These are phyloP conservation scores for Dryas octopetala DNA, from an alignment of 306 rosid species.

Conservation along the genomic window DNA sequence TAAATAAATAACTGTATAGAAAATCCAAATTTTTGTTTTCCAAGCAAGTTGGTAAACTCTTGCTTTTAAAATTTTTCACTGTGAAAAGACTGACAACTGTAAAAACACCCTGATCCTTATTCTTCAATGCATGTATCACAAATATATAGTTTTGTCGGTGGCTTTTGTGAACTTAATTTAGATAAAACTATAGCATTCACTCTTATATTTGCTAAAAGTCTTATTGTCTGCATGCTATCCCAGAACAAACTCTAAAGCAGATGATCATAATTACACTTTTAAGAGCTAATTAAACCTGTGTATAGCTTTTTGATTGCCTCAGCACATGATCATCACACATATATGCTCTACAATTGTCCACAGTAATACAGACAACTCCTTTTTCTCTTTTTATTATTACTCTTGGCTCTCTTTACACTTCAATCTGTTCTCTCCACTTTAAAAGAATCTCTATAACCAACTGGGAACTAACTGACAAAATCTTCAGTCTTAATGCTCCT, in stretches of 20 bases:
- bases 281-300: neutral
- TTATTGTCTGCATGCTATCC: neutral
- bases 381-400: neutral
- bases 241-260: neutral
- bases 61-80: too few species aligned
- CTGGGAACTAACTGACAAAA: slow-evolving; percentile 21
- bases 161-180: too few species aligned
- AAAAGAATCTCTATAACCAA: neutral
- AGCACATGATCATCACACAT: neutral
- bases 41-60: too few species aligned
- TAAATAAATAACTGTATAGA: too few species aligned
- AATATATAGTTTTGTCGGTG: too few species aligned
- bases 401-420: neutral
- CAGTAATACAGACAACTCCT: slow-evolving; percentile 2
- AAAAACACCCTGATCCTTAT: too few species aligned
- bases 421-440: neutral
- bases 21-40: too few species aligned
- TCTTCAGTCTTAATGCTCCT: neutral
- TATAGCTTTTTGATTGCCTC: slow-evolving; percentile 2
- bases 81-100: too few species aligned
- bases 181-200: too few species aligned
- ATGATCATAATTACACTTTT: neutral
- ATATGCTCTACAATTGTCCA: slow-evolving; percentile 14
- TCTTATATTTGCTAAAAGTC: too few species aligned
- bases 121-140: too few species aligned